phyloP scores from a whole-genome alignment of 139 green algal genomes.

The Monoraphidium neglectum region DNA sequence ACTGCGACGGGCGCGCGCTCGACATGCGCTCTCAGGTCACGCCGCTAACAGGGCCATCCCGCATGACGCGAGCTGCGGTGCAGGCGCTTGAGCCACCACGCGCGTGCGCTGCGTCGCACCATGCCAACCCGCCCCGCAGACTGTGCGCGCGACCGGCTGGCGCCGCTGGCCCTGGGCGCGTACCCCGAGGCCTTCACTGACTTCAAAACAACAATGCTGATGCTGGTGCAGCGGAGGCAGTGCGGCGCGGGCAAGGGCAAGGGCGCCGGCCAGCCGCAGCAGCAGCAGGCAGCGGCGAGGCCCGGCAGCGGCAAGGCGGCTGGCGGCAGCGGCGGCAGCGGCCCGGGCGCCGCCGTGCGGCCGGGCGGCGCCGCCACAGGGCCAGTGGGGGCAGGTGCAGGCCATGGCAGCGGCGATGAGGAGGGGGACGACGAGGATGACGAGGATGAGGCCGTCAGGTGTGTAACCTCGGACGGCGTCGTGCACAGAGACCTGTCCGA shows the following conservation, averaged over 20 bases:
- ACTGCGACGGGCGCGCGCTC: no score
- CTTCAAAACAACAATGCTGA: conserved; percentile 65
- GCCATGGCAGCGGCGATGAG: background rate
- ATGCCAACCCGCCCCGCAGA: conserved; percentile 36
- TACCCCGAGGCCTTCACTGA: conserved; percentile 76
- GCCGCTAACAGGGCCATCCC: no score
- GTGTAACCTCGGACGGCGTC: background rate
- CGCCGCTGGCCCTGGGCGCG: conserved; percentile 62
- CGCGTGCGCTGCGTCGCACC: no score
- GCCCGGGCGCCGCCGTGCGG: background rate
- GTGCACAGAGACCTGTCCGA: background rate
- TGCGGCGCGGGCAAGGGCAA: conserved; percentile 46
- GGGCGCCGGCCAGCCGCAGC: conserved; percentile 16
- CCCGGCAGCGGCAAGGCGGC: background rate
- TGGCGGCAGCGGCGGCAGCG: background rate
- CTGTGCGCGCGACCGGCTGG: conserved; percentile 55
- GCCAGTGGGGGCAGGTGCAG: background rate
- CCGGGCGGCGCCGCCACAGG: no score
- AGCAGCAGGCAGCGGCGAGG: background rate
- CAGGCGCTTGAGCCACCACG: no score
- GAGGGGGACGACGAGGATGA: conserved; percentile 4
- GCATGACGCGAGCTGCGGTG: no score
- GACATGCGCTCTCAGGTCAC: no score
- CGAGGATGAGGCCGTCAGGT: background rate
- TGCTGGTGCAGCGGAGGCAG: conserved; percentile 49